phyloP scores from a whole-genome alignment of 1,139 yeast species.

The Scheffersomyces titani region DNA sequence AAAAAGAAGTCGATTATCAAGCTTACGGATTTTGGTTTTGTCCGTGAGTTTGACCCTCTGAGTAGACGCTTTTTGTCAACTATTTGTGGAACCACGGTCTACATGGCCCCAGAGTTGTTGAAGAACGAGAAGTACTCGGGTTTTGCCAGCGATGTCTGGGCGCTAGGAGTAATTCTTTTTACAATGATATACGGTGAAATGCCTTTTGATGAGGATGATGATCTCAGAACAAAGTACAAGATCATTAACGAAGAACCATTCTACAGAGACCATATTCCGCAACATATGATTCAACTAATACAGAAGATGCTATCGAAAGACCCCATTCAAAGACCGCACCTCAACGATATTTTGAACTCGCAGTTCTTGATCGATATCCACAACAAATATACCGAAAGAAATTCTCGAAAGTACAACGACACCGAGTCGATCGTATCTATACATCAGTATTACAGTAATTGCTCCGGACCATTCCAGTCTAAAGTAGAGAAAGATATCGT shows the following conservation, averaged over 20 bases:
- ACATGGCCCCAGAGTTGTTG: slow-evolving; percentile 94
- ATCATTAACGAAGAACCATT: slow-evolving; percentile 69
- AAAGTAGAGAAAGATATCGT: slow-evolving; percentile 66
- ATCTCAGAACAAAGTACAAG: slow-evolving; percentile 56
- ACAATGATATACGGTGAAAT: slow-evolving; percentile 83
- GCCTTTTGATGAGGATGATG: slow-evolving; percentile 91
- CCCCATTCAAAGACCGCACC: slow-evolving; percentile 62
- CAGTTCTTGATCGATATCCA: slow-evolving; percentile 55
- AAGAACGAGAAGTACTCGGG: slow-evolving; percentile 74
- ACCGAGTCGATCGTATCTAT: slow-evolving; percentile 43
- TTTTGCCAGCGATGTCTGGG: slow-evolving; percentile 85
- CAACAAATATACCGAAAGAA: slow-evolving; percentile 24
- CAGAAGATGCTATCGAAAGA: slow-evolving; percentile 62
- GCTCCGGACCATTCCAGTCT: slow-evolving; percentile 51
- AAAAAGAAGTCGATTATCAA: slow-evolving; percentile 59
- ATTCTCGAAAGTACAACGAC: slow-evolving; percentile 34
- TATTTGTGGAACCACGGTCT: slow-evolving; percentile 91
- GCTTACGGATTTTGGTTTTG: slow-evolving; percentile 91
- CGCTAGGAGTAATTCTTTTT: slow-evolving; percentile 89
- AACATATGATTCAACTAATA: slow-evolving; percentile 52
- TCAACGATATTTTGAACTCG: slow-evolving; percentile 60
- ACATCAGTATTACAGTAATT: slow-evolving; percentile 38
- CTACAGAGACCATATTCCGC: slow-evolving; percentile 47
- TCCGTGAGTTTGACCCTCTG: slow-evolving; percentile 68
- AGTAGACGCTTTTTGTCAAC: slow-evolving; percentile 66